phyloP scores from a whole-genome alignment of 345 rosid genomes.

The Isatis tinctoria region DNA sequence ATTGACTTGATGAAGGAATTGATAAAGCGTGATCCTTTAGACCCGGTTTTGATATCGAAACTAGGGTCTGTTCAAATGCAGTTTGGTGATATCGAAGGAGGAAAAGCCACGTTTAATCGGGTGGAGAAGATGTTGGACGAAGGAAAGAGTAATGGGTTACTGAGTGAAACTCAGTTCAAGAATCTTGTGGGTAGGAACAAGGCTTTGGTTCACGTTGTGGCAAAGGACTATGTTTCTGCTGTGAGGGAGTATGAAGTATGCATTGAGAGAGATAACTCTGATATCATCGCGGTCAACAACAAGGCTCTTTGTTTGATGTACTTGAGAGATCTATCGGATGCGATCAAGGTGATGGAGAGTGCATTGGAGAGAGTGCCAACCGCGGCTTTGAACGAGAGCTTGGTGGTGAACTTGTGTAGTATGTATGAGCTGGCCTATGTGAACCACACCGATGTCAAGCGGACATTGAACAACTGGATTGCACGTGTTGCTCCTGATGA shows the following conservation, averaged over 20 bases:
- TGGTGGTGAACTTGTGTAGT: conserved; percentile 89
- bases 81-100: conserved; percentile 82
- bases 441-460: conserved; percentile 75
- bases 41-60: conserved; percentile 65
- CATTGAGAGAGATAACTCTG: conserved; percentile 76
- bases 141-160: conserved; percentile 25
- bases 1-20: conserved; percentile 57
- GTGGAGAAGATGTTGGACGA: conserved; percentile 53
- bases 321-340: conserved; percentile 77
- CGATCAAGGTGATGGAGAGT: conserved; percentile 84
- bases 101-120: conserved; percentile 47
- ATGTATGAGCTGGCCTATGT: conserved; percentile 98
- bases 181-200: conserved; percentile 79
- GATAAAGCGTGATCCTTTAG: conserved; percentile 41
- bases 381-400: conserved; percentile 75
- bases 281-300: conserved; percentile 73
- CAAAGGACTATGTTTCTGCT: conserved; percentile 86
- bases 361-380: conserved; percentile 88
- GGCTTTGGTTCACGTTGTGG: conserved; percentile 80
- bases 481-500: conserved; percentile 91
- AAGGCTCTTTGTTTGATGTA: conserved; percentile 94
- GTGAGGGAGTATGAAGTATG: conserved; percentile 89
- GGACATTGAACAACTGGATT: conserved; percentile 84
- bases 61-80: conserved; percentile 90
- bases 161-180: conserved; percentile 52